Evolutionary conservation across 257 asterid species (phyloP), one percentile per base, ranked within the genome.

Genomic region (Forsythia viridissima): DNA sequence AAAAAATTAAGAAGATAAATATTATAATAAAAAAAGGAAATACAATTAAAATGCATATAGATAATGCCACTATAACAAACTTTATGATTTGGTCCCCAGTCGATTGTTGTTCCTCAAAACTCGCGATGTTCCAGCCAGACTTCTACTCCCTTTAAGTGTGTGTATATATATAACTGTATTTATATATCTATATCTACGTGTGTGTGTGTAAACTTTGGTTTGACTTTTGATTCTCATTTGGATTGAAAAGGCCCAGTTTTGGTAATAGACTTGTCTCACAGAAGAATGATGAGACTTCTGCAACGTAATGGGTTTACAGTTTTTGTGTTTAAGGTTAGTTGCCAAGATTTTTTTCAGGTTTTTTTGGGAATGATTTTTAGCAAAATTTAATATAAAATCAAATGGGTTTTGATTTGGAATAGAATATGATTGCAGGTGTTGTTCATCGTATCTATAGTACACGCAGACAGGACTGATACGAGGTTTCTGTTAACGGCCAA

Each of bases 391-490:
- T 20, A 74, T 66, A 51, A 74, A 10, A n/a, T 11, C 57, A 2
- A 48, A 66, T 74, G 24, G 71, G 76, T 55, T 48, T 48, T 48
- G 78, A 80, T 70, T 80, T 51, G 59, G 55, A 34, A 79, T 76
- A 70, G 44, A 42, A 69, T 34, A 48, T 48, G 57, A 77, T 80
- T 80, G 85, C 92, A 92, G 96, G 84, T 84, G 11, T 61, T 87
- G 44, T 77, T 79, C 8, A 37, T 77, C 79, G 80, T 75, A 72
- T 83, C 63, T 20, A 65, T 61, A 55, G 94, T 85, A 70, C 77
- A 77, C 52, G 86, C 90, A 67, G 87, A 83, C 82, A 72, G 88
- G 84, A 76, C 81, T 39, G 57, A 48, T 13, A 48, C 57, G 57
- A 12, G 57, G 57, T 48, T 48, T 12, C 57, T 48, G 16, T 77